Conservation (phyloP, 108 stramenopile species). For the Licmophora abbreviata region DNA sequence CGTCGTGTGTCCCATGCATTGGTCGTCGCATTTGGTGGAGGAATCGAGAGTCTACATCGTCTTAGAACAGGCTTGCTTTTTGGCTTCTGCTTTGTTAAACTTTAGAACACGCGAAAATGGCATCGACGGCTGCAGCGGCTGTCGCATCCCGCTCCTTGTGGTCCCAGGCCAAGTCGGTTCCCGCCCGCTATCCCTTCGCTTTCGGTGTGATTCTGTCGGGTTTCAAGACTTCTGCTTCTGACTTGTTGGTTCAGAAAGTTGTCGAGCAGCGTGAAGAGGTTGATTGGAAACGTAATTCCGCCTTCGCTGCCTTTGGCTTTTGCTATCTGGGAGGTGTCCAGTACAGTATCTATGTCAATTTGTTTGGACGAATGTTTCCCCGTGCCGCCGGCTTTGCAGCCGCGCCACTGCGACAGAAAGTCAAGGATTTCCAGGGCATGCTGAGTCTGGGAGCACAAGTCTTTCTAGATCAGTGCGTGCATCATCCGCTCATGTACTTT, state of each 20-base stretch:
- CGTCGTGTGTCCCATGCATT: no score
- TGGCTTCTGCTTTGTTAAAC: no score
- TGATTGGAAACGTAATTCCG: constrained; percentile 85
- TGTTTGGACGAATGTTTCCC: constrained; percentile 77
- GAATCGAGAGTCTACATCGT: no score
- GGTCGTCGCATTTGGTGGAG: no score
- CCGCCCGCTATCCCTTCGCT: constrained; percentile 79
- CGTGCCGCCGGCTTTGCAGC: constrained; percentile 61
- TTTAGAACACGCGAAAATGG: no score
- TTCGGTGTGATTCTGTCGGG: constrained; percentile 78
- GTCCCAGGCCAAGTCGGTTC: no score
- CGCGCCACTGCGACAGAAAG: constrained; percentile 58
- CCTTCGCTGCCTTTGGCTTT: constrained; percentile 85
- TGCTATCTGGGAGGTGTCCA: constrained; percentile 85
- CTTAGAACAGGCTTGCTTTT: no score
- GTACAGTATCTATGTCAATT: constrained; percentile 72
- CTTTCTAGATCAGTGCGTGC: constrained; percentile 63
- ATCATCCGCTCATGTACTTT: constrained; percentile 90
- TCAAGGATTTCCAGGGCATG: constrained; percentile 58
- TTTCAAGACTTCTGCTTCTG: constrained; percentile 72
- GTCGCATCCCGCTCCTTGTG: no score
- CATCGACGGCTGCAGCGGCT: no score
- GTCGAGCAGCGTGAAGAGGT: constrained; percentile 66
- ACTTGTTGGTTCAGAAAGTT: constrained; percentile 76
- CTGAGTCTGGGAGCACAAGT: constrained; percentile 25